phyloP scores from a whole-genome alignment of 345 rosid genomes.

The Eucalyptus curtisii region DNA sequence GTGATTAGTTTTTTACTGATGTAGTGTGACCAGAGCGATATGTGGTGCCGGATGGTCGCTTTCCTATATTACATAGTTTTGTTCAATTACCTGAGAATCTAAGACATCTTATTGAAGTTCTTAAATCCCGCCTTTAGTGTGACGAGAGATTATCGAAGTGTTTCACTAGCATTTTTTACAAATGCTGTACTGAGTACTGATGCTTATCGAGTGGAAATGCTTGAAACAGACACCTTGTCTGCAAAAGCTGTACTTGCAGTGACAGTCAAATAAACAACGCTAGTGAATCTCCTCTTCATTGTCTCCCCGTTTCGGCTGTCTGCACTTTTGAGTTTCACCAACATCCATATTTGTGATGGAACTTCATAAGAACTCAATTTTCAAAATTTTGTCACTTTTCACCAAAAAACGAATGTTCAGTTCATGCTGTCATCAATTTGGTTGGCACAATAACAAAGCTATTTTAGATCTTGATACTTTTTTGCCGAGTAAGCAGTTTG shows the following conservation, averaged over 20 bases:
- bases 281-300: neutral
- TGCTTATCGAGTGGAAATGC: neutral
- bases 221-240: neutral
- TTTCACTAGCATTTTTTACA: neutral
- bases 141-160: neutral
- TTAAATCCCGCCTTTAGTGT: neutral
- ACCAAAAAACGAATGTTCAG: neutral
- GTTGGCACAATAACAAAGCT: neutral
- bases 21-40: neutral
- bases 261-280: accelerated
- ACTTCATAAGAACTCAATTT: neutral
- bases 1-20: too few species aligned
- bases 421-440: neutral
- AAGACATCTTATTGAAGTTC: neutral
- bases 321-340: neutral
- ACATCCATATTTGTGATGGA: neutral
- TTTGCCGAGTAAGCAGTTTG: too few species aligned
- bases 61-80: neutral
- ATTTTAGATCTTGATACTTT: neutral
- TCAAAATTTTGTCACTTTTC: neutral
- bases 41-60: neutral
- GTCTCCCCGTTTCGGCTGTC: neutral
- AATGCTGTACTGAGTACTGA: neutral
- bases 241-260: neutral
- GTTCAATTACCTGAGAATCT: neutral